Conservation (phyloP, 2,329 filamentous ascomycete species). For the Phialophora tarda region DNA sequence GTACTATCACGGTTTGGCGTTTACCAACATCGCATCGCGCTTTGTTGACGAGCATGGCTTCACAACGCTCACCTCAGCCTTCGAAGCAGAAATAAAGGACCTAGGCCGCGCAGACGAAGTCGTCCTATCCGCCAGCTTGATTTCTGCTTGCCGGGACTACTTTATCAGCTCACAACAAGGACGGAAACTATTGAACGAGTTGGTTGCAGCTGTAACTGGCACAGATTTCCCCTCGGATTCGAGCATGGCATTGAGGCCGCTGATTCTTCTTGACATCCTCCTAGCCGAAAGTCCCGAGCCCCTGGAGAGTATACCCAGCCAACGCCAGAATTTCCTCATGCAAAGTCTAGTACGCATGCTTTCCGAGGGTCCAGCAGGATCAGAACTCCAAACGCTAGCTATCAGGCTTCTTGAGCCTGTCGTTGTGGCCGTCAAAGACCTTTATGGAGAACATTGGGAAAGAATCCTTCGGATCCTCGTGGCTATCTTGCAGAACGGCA, state of each 20-base stretch:
- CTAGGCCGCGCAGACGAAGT: slow-evolving; percentile 49
- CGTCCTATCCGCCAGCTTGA: slow-evolving; percentile 54
- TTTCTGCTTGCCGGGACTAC: slow-evolving; percentile 57
- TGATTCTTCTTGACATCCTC: slow-evolving; percentile 62
- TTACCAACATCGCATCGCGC: slow-evolving; percentile 48
- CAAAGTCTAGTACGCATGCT: slow-evolving; percentile 74
- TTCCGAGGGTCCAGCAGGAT: slow-evolving; percentile 57
- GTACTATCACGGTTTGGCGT: slow-evolving; percentile 50
- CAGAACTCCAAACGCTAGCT: slow-evolving; percentile 47
- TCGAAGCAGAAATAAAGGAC: slow-evolving; percentile 43
- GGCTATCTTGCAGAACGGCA: slow-evolving; percentile 61
- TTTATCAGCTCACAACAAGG: slow-evolving; percentile 56
- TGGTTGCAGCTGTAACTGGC: slow-evolving; percentile 65
- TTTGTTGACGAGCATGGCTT: slow-evolving; percentile 40
- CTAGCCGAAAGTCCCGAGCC: slow-evolving; percentile 57
- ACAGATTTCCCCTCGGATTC: slow-evolving; percentile 21
- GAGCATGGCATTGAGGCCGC: slow-evolving; percentile 37
- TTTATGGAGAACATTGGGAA: slow-evolving; percentile 90
- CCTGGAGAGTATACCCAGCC: slow-evolving; percentile 55
- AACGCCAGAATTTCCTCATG: slow-evolving; percentile 80
- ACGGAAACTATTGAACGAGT: slow-evolving; percentile 63
- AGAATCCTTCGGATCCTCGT: slow-evolving; percentile 65
- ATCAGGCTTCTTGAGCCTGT: slow-evolving; percentile 59
- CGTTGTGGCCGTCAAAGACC: slow-evolving; percentile 74
- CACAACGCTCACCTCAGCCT: slow-evolving; percentile 43